A percentile compares a stretch with the other conserved stretches of the same genome.
Conservation (phyloP, 2,329 filamentous ascomycete species). For the Sarocladium kiliense region DNA sequence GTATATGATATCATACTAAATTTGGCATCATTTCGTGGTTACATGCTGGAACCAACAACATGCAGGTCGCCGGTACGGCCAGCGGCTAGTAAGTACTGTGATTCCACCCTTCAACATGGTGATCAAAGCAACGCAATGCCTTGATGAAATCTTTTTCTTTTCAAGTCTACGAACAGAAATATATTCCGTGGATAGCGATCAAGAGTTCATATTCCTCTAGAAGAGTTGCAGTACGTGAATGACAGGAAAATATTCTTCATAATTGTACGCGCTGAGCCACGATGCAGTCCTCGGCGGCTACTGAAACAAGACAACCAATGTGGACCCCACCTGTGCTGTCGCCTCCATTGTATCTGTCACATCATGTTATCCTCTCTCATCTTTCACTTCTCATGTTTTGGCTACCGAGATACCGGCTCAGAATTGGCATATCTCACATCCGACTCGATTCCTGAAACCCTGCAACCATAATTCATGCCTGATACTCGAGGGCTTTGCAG, state of each 20-base stretch:
- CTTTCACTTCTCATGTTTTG: background rate
- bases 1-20: too few relatives aligned
- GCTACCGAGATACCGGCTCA: background rate
- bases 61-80: background rate
- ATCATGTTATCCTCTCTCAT: background rate
- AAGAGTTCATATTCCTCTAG: too few relatives aligned
- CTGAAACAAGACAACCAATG: background rate
- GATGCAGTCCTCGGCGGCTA: background rate
- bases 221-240: too few relatives aligned
- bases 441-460: background rate
- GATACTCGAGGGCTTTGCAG: background rate
- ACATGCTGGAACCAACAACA: background rate
- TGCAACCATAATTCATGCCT: background rate
- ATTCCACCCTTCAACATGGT: too few relatives aligned
- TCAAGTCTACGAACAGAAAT: too few relatives aligned
- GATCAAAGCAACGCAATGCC: too few relatives aligned
- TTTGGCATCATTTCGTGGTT: background rate
- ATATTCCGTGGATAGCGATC: too few relatives aligned
- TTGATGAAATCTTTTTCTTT: too few relatives aligned
- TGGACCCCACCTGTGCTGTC: background rate
- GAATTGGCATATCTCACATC: background rate
- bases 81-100: too few relatives aligned
- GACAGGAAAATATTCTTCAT: too few relatives aligned
- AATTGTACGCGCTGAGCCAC: too few relatives aligned
- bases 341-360: background rate